phyloP scores from a whole-genome alignment of 2,329 filamentous ascomycete species.

The Venturiaceae sp. region DNA sequence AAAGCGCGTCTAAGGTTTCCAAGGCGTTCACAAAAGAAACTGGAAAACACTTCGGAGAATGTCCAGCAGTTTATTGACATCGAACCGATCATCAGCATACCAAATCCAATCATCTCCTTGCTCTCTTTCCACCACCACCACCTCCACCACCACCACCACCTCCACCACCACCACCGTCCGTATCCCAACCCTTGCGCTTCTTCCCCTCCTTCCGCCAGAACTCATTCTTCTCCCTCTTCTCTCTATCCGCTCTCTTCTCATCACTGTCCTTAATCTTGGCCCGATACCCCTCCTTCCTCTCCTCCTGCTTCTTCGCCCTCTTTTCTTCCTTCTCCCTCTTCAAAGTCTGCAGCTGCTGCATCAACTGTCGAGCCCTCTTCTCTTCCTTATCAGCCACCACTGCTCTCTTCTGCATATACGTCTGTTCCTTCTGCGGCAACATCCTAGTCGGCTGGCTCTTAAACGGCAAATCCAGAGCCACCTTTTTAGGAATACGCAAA shows the following conservation, averaged over 20 bases:
- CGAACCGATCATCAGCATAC: not conserved
- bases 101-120: not conserved
- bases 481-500: conserved; percentile 64
- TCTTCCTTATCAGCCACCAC: conserved; percentile 77
- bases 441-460: conserved; percentile 81
- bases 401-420: conserved; percentile 91
- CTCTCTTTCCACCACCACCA: conserved; percentile 32
- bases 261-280: conserved; percentile 73
- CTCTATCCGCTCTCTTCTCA: conserved; percentile 76
- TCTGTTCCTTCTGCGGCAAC: conserved; percentile 68
- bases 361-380: conserved; percentile 74
- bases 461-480: conserved; percentile 81
- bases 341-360: conserved; percentile 88
- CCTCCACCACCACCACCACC: conserved; percentile 44
- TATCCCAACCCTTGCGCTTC: conserved; percentile 50
- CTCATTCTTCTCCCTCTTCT: conserved; percentile 87
- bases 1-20: too few relatives aligned
- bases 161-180: conserved; percentile 40
- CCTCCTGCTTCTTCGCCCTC: conserved; percentile 76
- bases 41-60: too few relatives aligned
- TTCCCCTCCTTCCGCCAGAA: conserved; percentile 89
- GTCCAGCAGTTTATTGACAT: not conserved
- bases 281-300: conserved; percentile 68
- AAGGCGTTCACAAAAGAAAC: too few relatives aligned
- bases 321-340: conserved; percentile 86